These are phyloP conservation scores for Aspergillus tamarii DNA, from an alignment of 2,329 filamentous ascomycete genomes.

Conservation along the genomic window DNA sequence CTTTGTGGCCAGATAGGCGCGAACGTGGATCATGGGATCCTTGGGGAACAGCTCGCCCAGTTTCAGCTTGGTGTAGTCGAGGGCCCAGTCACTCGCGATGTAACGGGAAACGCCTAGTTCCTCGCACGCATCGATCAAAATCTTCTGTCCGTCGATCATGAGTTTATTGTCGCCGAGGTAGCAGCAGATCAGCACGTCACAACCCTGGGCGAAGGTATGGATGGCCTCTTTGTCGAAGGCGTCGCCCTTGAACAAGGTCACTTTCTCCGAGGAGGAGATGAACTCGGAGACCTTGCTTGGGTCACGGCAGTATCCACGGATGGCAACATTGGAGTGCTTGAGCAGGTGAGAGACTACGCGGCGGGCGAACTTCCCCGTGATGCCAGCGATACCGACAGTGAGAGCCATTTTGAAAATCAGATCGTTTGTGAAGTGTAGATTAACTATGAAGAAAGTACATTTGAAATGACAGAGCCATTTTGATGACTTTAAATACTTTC, in stretches of 20 bases:
- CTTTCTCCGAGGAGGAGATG: not conserved
- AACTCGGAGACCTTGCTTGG: conserved; percentile 26
- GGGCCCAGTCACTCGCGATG: conserved; percentile 44
- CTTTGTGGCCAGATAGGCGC: conserved; percentile 43
- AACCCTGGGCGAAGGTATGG: conserved; percentile 32
- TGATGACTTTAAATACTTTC: not conserved
- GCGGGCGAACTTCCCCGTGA: conserved; percentile 39
- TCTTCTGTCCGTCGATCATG: conserved; percentile 48
- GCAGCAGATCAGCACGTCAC: conserved; percentile 44
- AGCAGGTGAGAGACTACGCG: conserved; percentile 34
- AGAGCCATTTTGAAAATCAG: not conserved
- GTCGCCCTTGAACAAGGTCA: conserved; percentile 25
- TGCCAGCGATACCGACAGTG: conserved; percentile 35
- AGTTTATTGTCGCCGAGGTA: conserved; percentile 44
- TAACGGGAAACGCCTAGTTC: conserved; percentile 41
- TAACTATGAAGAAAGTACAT: not conserved
- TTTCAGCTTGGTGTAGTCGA: conserved; percentile 47
- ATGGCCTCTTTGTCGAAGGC: conserved; percentile 29
- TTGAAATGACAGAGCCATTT: not conserved
- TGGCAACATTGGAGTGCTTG: conserved; percentile 21
- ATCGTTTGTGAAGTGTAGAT: not conserved
- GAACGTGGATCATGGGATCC: conserved; percentile 46
- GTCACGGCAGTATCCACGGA: conserved; percentile 35
- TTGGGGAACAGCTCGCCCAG: conserved; percentile 43
- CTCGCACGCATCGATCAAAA: conserved; percentile 46